phyloP scores from a whole-genome alignment of 345 rosid species.

The Reutealis trisperma region DNA sequence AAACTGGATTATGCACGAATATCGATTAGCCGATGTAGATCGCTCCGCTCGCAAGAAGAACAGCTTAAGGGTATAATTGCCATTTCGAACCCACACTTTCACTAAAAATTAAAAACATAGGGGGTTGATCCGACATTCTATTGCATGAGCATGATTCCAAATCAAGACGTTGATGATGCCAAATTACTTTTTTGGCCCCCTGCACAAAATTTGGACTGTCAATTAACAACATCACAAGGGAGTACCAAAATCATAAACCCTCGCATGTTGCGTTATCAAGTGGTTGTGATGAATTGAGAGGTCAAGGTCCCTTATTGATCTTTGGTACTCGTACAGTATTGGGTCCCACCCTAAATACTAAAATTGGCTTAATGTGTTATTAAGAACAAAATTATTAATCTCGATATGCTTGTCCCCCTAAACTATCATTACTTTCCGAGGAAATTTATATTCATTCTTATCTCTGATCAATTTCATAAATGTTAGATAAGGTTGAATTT shows the following conservation, averaged over 20 bases:
- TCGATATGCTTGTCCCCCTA: neutral
- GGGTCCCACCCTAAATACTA: neutral
- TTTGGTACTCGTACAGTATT: neutral
- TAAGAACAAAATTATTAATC: neutral
- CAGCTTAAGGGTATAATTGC: slow-evolving; percentile 68
- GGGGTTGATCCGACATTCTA: slow-evolving; percentile 9
- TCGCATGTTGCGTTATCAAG: neutral
- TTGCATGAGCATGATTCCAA: neutral
- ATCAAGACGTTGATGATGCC: neutral
- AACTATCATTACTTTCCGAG: slow-evolving; percentile 5
- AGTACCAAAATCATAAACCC: neutral
- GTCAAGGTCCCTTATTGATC: neutral
- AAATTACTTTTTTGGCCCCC: slow-evolving; percentile 22
- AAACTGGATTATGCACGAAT: slow-evolving; percentile 99
- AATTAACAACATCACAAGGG: no score
- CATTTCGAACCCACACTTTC: neutral
- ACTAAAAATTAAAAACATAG: neutral
- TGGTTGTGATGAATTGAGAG: neutral
- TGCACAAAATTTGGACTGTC: neutral
- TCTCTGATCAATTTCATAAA: neutral
- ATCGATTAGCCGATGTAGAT: slow-evolving; percentile 88
- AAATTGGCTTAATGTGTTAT: neutral
- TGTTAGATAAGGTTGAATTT: neutral
- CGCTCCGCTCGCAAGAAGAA: slow-evolving; percentile 81
- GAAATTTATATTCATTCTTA: slow-evolving; percentile 28